Percentiles rank a stretch among this genome's conserved stretches.
Evolutionary conservation across 176 grass and related monocot species (phyloP).

Genomic region (Bromus sterilis): DNA sequence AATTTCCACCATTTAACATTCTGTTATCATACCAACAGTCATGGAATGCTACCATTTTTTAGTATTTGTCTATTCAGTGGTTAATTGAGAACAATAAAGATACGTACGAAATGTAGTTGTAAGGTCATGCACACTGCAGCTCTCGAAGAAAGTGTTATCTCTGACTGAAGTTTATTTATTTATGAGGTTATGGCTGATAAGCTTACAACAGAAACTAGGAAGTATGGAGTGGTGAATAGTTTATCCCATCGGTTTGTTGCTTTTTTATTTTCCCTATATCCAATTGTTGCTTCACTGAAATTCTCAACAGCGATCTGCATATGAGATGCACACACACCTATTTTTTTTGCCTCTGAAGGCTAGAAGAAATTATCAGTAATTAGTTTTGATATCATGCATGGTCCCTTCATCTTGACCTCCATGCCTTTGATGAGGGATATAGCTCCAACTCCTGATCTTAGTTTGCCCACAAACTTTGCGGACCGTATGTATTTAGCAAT

Average conservation of each 20-base stretch:
- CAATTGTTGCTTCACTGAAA: too few relatives aligned
- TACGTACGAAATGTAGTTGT: conserved; percentile 86
- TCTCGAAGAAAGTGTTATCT: conserved; percentile 95
- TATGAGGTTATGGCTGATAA: too few relatives aligned
- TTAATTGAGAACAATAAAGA: conserved; percentile 7
- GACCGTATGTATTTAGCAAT: too few relatives aligned
- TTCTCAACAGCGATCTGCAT: too few relatives aligned
- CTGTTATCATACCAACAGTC: conserved; percentile 49
- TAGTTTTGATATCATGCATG: conserved; percentile 92
- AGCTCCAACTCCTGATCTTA: conserved; percentile 51
- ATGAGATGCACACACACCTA: not conserved
- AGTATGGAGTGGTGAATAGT: conserved; percentile 71
- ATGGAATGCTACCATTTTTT: conserved; percentile 14
- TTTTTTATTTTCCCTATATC: conserved; percentile 80
- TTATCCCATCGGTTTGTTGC: conserved; percentile 53
- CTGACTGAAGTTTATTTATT: conserved; percentile 27
- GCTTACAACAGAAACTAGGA: too few relatives aligned
- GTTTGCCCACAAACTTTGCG: conserved; percentile 71
- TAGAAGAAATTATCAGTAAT: conserved; percentile 40
- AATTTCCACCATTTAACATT: not conserved
- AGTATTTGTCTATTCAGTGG: not conserved
- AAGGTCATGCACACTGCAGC: conserved; percentile 81
- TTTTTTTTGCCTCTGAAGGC: not conserved
- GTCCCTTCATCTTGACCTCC: conserved; percentile 89
- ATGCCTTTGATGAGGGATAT: conserved; percentile 95